These are phyloP conservation scores for Nitzschia palea DNA, from an alignment of 108 stramenopile species.

Conservation along the genomic window DNA sequence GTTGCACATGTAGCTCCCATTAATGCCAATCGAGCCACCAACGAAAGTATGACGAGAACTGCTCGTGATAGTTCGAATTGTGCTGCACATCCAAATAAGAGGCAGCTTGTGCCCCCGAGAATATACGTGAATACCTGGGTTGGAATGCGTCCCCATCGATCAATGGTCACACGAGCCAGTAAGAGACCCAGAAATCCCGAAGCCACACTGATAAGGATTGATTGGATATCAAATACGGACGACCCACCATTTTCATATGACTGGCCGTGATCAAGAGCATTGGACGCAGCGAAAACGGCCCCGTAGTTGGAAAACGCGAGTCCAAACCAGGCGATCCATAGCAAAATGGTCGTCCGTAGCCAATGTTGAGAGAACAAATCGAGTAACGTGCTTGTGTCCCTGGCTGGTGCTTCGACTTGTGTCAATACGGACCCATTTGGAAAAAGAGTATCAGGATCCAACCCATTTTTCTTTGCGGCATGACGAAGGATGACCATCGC, in stretches of 20 bases:
- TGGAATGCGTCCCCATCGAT: slow-evolving; percentile 43
- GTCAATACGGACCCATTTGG: slow-evolving; percentile 23
- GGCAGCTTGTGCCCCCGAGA: slow-evolving; percentile 39
- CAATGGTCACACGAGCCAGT: slow-evolving; percentile 35
- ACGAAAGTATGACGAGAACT: background rate
- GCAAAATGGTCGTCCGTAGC: slow-evolving; percentile 44
- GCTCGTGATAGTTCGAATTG: background rate
- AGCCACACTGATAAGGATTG: slow-evolving; percentile 52
- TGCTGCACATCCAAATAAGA: slow-evolving; percentile 24
- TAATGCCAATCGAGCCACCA: background rate
- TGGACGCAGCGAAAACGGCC: slow-evolving; percentile 44
- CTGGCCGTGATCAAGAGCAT: slow-evolving; percentile 41
- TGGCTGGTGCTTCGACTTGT: slow-evolving; percentile 27
- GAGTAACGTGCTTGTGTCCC: slow-evolving; percentile 14
- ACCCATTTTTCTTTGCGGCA: slow-evolving; percentile 51
- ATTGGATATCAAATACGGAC: slow-evolving; percentile 52
- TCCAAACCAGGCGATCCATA: slow-evolving; percentile 33
- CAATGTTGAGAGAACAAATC: slow-evolving; percentile 49
- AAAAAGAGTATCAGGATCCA: slow-evolving; percentile 45
- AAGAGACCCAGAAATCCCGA: slow-evolving; percentile 52
- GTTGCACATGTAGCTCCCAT: slow-evolving; percentile 44
- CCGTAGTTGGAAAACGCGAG: slow-evolving; percentile 60
- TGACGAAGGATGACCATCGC: slow-evolving; percentile 49
- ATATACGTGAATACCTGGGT: slow-evolving; percentile 38
- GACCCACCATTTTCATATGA: slow-evolving; percentile 11